phyloP scores from a whole-genome alignment of 164 flowering plant genomes.

The Aristolochia contorta region DNA sequence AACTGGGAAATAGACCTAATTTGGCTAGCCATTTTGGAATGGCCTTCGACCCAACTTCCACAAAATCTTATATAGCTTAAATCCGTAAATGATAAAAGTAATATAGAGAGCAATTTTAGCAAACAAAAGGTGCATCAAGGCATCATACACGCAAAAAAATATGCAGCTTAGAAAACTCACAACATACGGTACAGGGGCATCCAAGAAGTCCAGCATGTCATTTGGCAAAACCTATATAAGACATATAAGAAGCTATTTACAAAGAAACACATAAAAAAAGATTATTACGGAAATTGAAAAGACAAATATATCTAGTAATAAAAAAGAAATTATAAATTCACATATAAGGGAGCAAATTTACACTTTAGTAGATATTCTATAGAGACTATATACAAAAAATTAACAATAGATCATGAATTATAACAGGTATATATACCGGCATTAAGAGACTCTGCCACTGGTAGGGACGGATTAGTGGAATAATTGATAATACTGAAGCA shows the following conservation, averaged over 20 bases:
- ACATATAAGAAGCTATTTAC: background rate
- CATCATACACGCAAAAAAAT: too few species aligned
- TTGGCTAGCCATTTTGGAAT: too few species aligned
- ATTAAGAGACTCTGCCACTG: slow-evolving; percentile 96
- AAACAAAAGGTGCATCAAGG: too few species aligned
- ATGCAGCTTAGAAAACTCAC: slow-evolving; percentile 40
- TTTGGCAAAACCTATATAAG: slow-evolving; percentile 81
- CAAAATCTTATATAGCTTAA: too few species aligned
- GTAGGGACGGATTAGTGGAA: slow-evolving; percentile 87
- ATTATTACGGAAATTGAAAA: background rate
- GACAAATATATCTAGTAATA: background rate
- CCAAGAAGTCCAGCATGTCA: slow-evolving; percentile 98
- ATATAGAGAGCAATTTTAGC: background rate
- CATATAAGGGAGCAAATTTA: background rate
- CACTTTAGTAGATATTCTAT: too few species aligned
- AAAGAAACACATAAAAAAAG: slow-evolving; percentile 1
- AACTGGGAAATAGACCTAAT: too few species aligned
- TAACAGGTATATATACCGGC: slow-evolving; percentile 53
- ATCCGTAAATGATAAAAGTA: background rate
- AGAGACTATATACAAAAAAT: background rate
- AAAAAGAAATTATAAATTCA: background rate
- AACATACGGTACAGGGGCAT: slow-evolving; percentile 97
- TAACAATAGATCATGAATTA: background rate
- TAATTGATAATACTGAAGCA: slow-evolving; percentile 73
- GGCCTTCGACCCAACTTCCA: too few species aligned